These are phyloP conservation scores for Pneumocystis sp. DNA, from an alignment of 1,139 yeast species.

Conservation along the genomic window DNA sequence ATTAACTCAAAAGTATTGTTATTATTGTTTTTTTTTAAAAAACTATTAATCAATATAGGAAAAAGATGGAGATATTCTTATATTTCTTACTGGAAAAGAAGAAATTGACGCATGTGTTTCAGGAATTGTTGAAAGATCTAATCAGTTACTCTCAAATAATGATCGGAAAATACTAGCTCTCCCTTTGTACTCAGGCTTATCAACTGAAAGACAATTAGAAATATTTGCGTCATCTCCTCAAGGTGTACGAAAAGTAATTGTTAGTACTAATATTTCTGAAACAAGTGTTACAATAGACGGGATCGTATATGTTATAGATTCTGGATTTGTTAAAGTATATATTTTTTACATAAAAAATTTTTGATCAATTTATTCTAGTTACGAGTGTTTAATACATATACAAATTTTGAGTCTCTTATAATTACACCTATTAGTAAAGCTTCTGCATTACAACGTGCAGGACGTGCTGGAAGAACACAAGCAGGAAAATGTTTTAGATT, in stretches of 20 bases:
- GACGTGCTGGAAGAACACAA: slow-evolving; percentile 96
- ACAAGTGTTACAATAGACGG: slow-evolving; percentile 92
- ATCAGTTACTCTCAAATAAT: slow-evolving; percentile 9
- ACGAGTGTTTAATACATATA: slow-evolving; percentile 61
- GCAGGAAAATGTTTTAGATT: slow-evolving; percentile 88
- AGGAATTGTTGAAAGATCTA: slow-evolving; percentile 38
- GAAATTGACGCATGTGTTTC: slow-evolving; percentile 70
- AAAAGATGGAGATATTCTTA: slow-evolving; percentile 62
- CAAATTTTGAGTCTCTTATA: slow-evolving; percentile 83
- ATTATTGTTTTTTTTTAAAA: slow-evolving; percentile 21
- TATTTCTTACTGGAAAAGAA: slow-evolving; percentile 75
- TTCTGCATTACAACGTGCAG: slow-evolving; percentile 82
- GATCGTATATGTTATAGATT: slow-evolving; percentile 73
- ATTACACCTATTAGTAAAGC: slow-evolving; percentile 88
- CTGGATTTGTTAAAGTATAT: slow-evolving; percentile 67
- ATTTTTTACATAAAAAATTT: background rate
- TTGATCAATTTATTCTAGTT: slow-evolving; percentile 19
- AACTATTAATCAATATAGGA: slow-evolving; percentile 34
- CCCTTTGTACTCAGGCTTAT: slow-evolving; percentile 74
- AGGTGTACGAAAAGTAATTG: slow-evolving; percentile 60
- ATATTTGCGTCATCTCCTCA: slow-evolving; percentile 46
- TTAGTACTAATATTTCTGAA: slow-evolving; percentile 89
- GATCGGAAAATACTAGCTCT: slow-evolving; percentile 36
- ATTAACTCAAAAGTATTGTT: slow-evolving; percentile 37
- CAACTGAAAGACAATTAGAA: slow-evolving; percentile 64